Evolutionary conservation across 164 flowering plant genomes (phyloP), one percentile per base, ranked within the genome.

Genomic region (Houttuynia cordata): DNA sequence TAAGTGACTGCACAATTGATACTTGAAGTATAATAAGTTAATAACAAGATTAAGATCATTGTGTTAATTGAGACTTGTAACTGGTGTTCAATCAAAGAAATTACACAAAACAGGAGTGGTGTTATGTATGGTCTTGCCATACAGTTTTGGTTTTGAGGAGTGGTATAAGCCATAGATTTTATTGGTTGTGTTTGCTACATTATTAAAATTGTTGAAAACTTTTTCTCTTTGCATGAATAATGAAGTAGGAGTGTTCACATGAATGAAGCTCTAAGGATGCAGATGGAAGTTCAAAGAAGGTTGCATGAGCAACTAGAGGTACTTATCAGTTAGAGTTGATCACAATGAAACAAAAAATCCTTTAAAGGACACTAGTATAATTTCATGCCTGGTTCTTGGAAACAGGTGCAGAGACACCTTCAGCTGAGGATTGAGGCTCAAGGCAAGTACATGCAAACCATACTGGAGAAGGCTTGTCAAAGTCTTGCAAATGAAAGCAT

Each of bases 241-340:
- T 2, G 49, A 66, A 65, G 69, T 68, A 76, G 82, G 76, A 83
- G 79, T 70, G 78, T 68, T 58, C 84, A 83, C 68, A 67, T 81
- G 59, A 74, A 67, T 62, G 85, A 82, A 74, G 81, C 80, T 20
- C 77, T 79, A 64, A 79, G 91, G 85, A 88, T 88, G 97, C 97
- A 90, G 79, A 81, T 85, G 91, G 99, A 93, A 76, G 97, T 90
- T 58, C 91, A 90, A 67, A 82, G 99, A 79, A 90, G 99, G 67
- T 75, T 93, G 55, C 92, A 88, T 64, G 99, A 93, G 64, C 99
- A 93, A 69, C 30, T 93, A 24, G 99, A 93, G 96, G 99, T 90
- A 79, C 61, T 25, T 7, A 20, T 25, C 49, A 4, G 17, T 30
- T 30, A 30, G 2, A 30, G 2, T 2, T 30, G 17, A 10, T 51